Percentiles rank a stretch among this genome's conserved stretches.
Evolutionary conservation across 2,329 filamentous ascomycete genomes (phyloP).

Genomic region (Fusarium sarcochroum): DNA sequence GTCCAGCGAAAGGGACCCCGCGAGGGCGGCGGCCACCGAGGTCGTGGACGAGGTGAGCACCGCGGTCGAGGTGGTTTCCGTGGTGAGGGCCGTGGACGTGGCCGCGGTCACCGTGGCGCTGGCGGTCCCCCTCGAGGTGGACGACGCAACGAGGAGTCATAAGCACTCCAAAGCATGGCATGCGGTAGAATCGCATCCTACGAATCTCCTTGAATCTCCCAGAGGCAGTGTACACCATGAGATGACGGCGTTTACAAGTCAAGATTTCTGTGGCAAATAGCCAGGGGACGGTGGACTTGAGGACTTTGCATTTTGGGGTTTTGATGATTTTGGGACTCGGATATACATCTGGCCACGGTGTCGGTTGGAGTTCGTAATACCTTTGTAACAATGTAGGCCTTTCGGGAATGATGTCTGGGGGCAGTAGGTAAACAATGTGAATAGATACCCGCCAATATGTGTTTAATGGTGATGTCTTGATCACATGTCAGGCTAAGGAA

Average conservation of each 20-base stretch:
- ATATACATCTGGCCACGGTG: conserved; percentile 47
- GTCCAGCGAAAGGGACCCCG: conserved; percentile 74
- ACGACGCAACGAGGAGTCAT: conserved; percentile 59
- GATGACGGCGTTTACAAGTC: conserved; percentile 57
- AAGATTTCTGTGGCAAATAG: conserved; percentile 45
- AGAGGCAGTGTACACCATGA: conserved; percentile 58
- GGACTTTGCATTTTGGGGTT: conserved; percentile 51
- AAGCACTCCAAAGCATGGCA: conserved; percentile 47
- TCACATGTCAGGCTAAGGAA: conserved; percentile 17
- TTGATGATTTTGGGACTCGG: conserved; percentile 50
- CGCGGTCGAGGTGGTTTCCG: conserved; percentile 67
- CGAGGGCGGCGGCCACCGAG: conserved; percentile 61
- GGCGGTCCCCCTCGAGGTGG: conserved; percentile 53
- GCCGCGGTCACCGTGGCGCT: conserved; percentile 56
- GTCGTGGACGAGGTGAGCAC: conserved; percentile 63
- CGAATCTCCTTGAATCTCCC: conserved; percentile 50
- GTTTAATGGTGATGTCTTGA: conserved; percentile 8
- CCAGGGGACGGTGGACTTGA: conserved; percentile 47
- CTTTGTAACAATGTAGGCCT: conserved; percentile 49
- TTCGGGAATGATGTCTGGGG: conserved; percentile 35
- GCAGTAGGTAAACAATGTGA: conserved; percentile 48
- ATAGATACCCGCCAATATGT: conserved; percentile 45
- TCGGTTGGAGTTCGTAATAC: conserved; percentile 48
- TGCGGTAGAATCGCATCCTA: conserved; percentile 47
- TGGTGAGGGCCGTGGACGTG: conserved; percentile 62